Evolutionary conservation across 768 basidiomycete species (phyloP).

Genomic region (Trametes punicea): DNA sequence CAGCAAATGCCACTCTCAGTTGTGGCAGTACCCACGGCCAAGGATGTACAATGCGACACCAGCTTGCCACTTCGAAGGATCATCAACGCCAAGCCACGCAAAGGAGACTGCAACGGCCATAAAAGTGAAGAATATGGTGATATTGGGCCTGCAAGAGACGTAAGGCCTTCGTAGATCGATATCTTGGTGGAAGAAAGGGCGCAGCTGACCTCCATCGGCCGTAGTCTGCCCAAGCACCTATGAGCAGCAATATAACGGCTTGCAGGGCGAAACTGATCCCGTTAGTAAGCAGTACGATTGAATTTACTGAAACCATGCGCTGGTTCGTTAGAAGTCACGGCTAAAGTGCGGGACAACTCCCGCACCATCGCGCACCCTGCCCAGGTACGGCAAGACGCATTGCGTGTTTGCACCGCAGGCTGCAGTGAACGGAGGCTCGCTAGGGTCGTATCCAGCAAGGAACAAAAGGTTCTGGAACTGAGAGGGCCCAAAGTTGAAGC

Average conservation of each 20-base stretch:
- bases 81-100: constrained; percentile 73
- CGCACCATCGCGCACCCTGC: constrained; percentile 52
- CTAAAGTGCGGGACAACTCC: background rate
- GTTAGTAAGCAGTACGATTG: constrained; percentile 75
- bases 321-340: background rate
- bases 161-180: background rate
- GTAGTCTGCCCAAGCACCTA: constrained; percentile 82
- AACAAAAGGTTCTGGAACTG: constrained; percentile 74
- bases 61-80: constrained; percentile 59
- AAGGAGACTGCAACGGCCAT: constrained; percentile 66
- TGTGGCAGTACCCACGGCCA: constrained; percentile 44
- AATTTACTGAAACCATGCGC: constrained; percentile 49
- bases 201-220: constrained; percentile 70
- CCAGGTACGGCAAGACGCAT: constrained; percentile 68
- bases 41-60: constrained; percentile 62
- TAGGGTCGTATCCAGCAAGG: constrained; percentile 69
- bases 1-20: background rate
- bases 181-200: background rate
- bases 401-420: constrained; percentile 47
- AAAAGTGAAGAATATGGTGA: constrained; percentile 71
- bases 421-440: constrained; percentile 48
- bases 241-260: constrained; percentile 56
- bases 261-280: constrained; percentile 79
- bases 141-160: constrained; percentile 55
- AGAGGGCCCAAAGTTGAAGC: constrained; percentile 70